Conservation (phyloP, 768 basidiomycete genomes). For the Crucibulum laeve region DNA sequence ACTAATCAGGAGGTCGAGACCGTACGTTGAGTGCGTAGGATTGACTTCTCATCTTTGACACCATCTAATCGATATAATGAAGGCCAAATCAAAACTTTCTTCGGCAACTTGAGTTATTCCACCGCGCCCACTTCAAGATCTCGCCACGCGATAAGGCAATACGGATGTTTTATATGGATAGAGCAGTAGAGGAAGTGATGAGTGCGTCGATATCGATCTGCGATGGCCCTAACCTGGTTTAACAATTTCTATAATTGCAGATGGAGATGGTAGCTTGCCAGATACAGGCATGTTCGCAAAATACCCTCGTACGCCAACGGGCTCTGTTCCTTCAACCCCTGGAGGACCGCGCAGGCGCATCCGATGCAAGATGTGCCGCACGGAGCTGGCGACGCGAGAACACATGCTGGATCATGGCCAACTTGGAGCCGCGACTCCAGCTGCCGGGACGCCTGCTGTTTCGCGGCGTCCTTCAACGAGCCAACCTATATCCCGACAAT, state of each 20-base stretch:
- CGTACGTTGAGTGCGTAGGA: slow-evolving; percentile 60
- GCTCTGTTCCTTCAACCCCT: slow-evolving; percentile 59
- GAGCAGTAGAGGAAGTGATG: slow-evolving; percentile 70
- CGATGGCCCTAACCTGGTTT: slow-evolving; percentile 12
- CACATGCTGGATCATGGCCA: slow-evolving; percentile 93
- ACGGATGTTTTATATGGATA: slow-evolving; percentile 80
- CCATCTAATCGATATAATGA: not conserved
- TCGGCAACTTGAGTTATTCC: slow-evolving; percentile 75
- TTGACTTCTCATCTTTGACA: not conserved
- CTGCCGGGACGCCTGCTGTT: slow-evolving; percentile 37
- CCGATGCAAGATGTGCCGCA: slow-evolving; percentile 89
- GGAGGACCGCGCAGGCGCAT: slow-evolving; percentile 54
- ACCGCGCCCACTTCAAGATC: slow-evolving; percentile 66
- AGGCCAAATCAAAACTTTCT: slow-evolving; percentile 90
- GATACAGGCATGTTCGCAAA: slow-evolving; percentile 74
- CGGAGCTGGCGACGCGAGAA: slow-evolving; percentile 83
- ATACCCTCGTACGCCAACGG: slow-evolving; percentile 61
- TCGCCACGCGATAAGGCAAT: slow-evolving; percentile 63
- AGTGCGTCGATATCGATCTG: slow-evolving; percentile 45
- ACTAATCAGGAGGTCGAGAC: slow-evolving; percentile 61
- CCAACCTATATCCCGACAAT: slow-evolving; percentile 16
- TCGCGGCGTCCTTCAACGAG: slow-evolving; percentile 35
- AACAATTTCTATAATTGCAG: slow-evolving; percentile 29
- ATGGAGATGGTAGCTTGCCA: slow-evolving; percentile 67
- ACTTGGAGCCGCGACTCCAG: slow-evolving; percentile 63